phyloP scores from a whole-genome alignment of 768 basidiomycete genomes.

The Pleurotus platypus region DNA sequence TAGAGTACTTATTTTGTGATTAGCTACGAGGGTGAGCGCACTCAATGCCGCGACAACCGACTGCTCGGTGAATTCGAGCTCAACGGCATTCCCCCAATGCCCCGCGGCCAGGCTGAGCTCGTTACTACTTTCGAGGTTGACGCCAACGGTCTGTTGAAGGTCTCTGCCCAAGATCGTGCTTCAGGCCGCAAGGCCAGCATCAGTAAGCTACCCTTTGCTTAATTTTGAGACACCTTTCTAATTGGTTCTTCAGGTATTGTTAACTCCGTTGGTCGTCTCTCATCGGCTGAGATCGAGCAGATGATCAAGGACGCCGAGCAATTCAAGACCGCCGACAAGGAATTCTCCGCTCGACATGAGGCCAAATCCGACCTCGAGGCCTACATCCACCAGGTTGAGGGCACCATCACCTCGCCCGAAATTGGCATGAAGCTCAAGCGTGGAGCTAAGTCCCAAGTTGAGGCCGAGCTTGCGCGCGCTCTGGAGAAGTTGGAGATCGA shows the following conservation, averaged over 20 bases:
- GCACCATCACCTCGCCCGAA: conserved; percentile 93
- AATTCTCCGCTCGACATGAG: conserved; percentile 97
- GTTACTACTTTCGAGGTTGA: conserved; percentile 99
- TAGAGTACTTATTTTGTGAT: conserved; percentile 10
- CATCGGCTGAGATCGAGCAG: conserved; percentile 96
- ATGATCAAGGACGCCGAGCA: conserved; percentile 99
- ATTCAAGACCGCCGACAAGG: conserved; percentile 95
- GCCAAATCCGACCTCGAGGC: conserved; percentile 98
- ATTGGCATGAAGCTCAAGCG: conserved; percentile 99
- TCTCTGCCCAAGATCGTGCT: conserved; percentile 96
- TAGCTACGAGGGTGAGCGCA: conserved; percentile 98
- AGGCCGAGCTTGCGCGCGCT: conserved; percentile 96
- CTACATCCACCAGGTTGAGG: conserved; percentile 96
- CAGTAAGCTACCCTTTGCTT: conserved; percentile 49
- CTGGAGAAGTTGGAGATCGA: conserved; percentile 99
- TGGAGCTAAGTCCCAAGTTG: conserved; percentile 90
- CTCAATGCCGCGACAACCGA: conserved; percentile 99
- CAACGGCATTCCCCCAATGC: conserved; percentile 98
- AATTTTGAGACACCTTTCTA: background rate
- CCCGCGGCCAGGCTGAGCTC: conserved; percentile 97
- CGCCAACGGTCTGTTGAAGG: conserved; percentile 98
- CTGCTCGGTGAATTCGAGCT: conserved; percentile 99
- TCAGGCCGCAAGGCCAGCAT: conserved; percentile 99
- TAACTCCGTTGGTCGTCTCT: conserved; percentile 99
- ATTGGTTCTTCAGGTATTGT: conserved; percentile 66